Evolutionary conservation across 441 rosid genomes (phyloP).

Genomic region (Hypseocharis bilobata): DNA sequence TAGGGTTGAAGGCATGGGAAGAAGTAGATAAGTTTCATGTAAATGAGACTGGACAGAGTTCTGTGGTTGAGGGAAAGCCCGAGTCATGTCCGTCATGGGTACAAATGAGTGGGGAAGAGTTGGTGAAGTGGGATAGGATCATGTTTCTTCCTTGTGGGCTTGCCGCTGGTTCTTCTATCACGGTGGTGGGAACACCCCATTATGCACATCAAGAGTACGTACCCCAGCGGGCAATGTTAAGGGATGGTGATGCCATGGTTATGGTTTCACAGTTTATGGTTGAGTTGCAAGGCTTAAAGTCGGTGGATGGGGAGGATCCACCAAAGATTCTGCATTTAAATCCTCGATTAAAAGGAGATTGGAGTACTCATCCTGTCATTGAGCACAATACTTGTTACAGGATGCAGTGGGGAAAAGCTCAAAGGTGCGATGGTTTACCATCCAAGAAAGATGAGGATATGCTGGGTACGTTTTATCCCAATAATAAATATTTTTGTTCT

Average conservation of each 20-base stretch:
- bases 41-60: slow-evolving; percentile 32
- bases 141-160: slow-evolving; percentile 95
- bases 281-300: slow-evolving; percentile 83
- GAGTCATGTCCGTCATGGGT: slow-evolving; percentile 79
- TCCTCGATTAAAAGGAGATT: slow-evolving; percentile 87
- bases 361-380: slow-evolving; percentile 74
- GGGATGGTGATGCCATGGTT: slow-evolving; percentile 46
- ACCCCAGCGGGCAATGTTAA: slow-evolving; percentile 49
- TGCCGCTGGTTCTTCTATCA: slow-evolving; percentile 80
- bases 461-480: slow-evolving; percentile 47
- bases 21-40: slow-evolving; percentile 52
- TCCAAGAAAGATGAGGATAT: slow-evolving; percentile 67
- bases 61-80: slow-evolving; percentile 35
- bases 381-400: slow-evolving; percentile 96
- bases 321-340: slow-evolving; percentile 88
- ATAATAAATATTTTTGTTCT: background rate
- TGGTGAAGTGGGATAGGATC: slow-evolving; percentile 45
- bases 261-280: slow-evolving; percentile 86
- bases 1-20: slow-evolving; percentile 84
- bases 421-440: slow-evolving; percentile 78
- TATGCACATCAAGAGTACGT: slow-evolving; percentile 66
- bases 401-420: slow-evolving; percentile 96
- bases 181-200: slow-evolving; percentile 77
- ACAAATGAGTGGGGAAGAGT: slow-evolving; percentile 54
- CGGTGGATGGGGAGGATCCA: slow-evolving; percentile 87